These are phyloP conservation scores for Coemansia sp. DNA, from an alignment of 192 early-diverging fungal species.

Conservation along the genomic window DNA sequence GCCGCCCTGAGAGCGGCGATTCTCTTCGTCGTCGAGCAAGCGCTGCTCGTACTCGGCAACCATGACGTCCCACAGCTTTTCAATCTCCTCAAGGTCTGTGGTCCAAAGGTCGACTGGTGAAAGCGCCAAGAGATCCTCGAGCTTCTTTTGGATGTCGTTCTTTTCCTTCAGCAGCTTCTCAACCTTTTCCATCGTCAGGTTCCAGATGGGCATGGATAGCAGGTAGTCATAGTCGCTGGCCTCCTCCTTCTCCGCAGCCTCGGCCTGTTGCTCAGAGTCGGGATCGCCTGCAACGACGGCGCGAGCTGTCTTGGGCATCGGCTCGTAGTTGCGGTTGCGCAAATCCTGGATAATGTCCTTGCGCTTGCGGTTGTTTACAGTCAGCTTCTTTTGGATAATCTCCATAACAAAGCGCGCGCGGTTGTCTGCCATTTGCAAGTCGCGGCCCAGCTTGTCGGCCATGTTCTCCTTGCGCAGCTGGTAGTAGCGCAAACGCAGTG, in stretches of 20 bases:
- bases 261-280: constrained; percentile 45
- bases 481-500: constrained; percentile 79
- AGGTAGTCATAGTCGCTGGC: constrained; percentile 76
- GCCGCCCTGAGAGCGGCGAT: constrained; percentile 26
- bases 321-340: constrained; percentile 60
- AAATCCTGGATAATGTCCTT: constrained; percentile 70
- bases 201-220: constrained; percentile 85
- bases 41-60: constrained; percentile 36
- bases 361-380: constrained; percentile 84
- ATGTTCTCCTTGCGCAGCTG: constrained; percentile 79
- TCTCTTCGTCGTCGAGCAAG: constrained; percentile 36
- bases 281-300: constrained; percentile 44
- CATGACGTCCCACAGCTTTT: constrained; percentile 73
- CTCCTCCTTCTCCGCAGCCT: constrained; percentile 9
- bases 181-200: constrained; percentile 82
- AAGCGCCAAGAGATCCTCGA: constrained; percentile 59
- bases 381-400: constrained; percentile 79
- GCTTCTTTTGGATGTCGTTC: constrained; percentile 61
- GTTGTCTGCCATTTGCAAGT: constrained; percentile 71
- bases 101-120: constrained; percentile 78
- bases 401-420: constrained; percentile 84
- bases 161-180: constrained; percentile 70
- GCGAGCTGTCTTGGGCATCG: constrained; percentile 53
- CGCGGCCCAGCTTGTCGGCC: constrained; percentile 59
- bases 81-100: constrained; percentile 77